phyloP scores from a whole-genome alignment of 2,329 filamentous ascomycete genomes.

The Penicillium corylophilum region DNA sequence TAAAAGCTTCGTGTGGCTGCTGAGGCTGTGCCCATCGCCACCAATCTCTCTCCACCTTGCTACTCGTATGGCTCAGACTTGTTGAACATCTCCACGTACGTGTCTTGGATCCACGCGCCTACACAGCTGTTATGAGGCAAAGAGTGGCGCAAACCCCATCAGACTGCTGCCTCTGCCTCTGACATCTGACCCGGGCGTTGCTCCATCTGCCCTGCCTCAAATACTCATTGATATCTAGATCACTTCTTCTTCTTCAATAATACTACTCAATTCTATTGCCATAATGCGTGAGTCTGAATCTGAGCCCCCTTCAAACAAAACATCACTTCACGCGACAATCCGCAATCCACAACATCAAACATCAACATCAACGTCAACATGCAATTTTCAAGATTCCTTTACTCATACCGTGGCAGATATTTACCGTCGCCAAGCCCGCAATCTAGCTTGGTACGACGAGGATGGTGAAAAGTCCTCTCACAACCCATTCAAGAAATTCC shows the following conservation, averaged over 20 bases:
- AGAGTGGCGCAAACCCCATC: not conserved
- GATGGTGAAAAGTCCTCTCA: constrained; percentile 37
- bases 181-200: too few relatives aligned
- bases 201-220: not conserved
- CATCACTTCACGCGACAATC: not conserved
- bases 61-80: not conserved
- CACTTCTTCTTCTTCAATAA: not conserved
- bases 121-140: not conserved
- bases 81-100: not conserved
- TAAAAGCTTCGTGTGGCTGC: not conserved
- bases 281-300: not conserved
- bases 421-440: constrained; percentile 39
- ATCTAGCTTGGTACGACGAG: constrained; percentile 43
- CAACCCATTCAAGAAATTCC: constrained; percentile 46
- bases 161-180: not conserved
- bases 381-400: not conserved
- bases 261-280: not conserved
- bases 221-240: not conserved
- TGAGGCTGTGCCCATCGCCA: not conserved
- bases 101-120: not conserved
- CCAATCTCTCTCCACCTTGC: not conserved
- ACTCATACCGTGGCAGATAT: constrained; percentile 32
- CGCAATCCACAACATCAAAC: not conserved
- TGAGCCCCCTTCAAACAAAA: not conserved
- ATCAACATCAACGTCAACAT: too few relatives aligned